Evolutionary conservation across 495 filamentous ascomycete genomes (phyloP).

Genomic region (Hypoxylon trugodes): DNA sequence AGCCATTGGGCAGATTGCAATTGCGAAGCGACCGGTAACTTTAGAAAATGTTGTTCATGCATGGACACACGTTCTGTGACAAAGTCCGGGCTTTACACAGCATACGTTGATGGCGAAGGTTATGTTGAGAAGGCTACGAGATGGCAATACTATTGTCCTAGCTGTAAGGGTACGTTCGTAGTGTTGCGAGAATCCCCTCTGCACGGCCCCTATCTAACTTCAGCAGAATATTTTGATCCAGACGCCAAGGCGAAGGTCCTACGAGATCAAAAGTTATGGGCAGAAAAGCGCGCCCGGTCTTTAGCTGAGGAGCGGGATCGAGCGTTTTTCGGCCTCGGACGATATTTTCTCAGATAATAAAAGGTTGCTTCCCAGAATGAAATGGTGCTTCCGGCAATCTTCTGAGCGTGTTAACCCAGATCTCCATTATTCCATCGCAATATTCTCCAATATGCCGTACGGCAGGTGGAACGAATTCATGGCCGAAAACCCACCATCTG

Average conservation of each 20-base stretch:
- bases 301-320: conserved; percentile 21
- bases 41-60: conserved; percentile 24
- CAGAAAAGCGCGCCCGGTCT: conserved; percentile 26
- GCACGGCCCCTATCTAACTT: not conserved
- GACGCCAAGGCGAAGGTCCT: conserved; percentile 6
- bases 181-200: not conserved
- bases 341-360: conserved; percentile 11
- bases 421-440: no score
- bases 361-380: conserved; percentile 11
- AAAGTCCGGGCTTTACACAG: conserved; percentile 20
- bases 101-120: conserved; percentile 20
- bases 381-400: no score
- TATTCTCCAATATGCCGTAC: no score
- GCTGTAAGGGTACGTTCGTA: conserved; percentile 11
- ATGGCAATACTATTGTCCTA: conserved; percentile 30
- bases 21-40: conserved; percentile 2
- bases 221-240: conserved; percentile 24
- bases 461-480: no score
- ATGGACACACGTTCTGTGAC: conserved; percentile 14
- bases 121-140: conserved; percentile 25
- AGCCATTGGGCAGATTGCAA: conserved; percentile 24
- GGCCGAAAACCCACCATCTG: no score
- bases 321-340: conserved; percentile 23
- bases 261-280: conserved; percentile 20
- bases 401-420: not conserved